Evolutionary conservation across 2,329 filamentous ascomycete genomes (phyloP).

Genomic region (Thermomyces lanuginosus): DNA sequence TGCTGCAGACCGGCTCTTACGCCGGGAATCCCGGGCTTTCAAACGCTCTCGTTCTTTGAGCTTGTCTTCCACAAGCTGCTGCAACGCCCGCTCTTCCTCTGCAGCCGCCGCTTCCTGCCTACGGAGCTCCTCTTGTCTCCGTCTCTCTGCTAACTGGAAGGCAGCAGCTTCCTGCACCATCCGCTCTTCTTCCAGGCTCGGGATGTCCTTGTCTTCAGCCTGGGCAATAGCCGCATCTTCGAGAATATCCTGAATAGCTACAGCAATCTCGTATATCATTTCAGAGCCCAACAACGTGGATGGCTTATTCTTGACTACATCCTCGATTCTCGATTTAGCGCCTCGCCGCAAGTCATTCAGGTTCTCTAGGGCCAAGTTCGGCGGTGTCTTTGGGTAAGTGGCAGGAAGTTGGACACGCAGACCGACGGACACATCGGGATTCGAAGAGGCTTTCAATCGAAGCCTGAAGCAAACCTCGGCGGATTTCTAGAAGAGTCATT

Average conservation of each 20-base stretch:
- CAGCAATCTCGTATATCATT: conserved; percentile 48
- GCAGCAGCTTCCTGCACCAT: conserved; percentile 63
- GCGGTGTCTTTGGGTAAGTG: conserved; percentile 76
- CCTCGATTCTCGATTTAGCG: conserved; percentile 53
- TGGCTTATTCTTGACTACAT: conserved; percentile 52
- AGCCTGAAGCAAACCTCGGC: conserved; percentile 69
- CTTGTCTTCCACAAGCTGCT: conserved; percentile 24
- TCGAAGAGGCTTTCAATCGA: conserved; percentile 54
- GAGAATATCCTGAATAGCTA: conserved; percentile 50
- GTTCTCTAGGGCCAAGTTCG: conserved; percentile 53
- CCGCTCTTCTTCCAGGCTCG: conserved; percentile 77
- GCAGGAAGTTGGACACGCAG: conserved; percentile 71
- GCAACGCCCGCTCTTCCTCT: conserved; percentile 24
- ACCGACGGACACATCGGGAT: conserved; percentile 53
- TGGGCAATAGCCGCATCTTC: conserved; percentile 73
- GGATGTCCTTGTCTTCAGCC: conserved; percentile 57
- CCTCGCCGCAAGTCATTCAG: conserved; percentile 50
- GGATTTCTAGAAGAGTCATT: conserved; percentile 42
- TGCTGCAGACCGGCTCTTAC: conserved; percentile 22
- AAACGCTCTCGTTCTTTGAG: conserved; percentile 21
- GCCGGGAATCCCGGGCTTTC: conserved; percentile 21
- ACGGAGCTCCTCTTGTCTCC: conserved; percentile 33
- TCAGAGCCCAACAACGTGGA: conserved; percentile 47
- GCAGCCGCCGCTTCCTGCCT: conserved; percentile 26
- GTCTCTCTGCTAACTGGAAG: conserved; percentile 36